Conservation (phyloP, 306 rosid genomes). For the Cotoneaster glaucophyllus region DNA sequence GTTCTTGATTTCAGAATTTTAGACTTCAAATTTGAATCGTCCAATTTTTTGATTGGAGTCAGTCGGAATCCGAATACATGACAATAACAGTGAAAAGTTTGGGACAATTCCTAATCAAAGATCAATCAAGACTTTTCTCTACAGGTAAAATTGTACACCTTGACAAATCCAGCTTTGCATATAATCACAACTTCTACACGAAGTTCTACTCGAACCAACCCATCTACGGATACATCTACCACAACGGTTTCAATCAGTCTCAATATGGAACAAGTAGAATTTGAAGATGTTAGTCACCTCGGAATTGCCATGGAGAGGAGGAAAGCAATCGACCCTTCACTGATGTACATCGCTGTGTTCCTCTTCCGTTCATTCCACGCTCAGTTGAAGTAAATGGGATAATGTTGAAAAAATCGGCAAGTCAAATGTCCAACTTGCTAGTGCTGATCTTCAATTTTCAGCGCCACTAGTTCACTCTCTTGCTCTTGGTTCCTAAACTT, state of each 20-base stretch:
- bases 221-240: not conserved
- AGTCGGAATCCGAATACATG: no score
- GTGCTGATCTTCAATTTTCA: constrained; percentile 49
- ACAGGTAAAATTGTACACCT: not conserved
- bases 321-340: constrained; percentile 9
- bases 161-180: not conserved
- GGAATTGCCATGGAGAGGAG: constrained; percentile 2
- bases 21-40: no score
- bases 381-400: constrained; percentile 10
- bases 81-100: not conserved
- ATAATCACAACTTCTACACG: not conserved
- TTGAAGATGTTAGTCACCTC: constrained; percentile 2
- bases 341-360: constrained; percentile 1
- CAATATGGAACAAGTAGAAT: not conserved
- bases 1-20: no score
- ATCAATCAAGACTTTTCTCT: not conserved
- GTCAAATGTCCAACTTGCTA: constrained; percentile 18
- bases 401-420: not conserved
- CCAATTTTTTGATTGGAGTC: no score
- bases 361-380: constrained; percentile 3
- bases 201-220: not conserved
- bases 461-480: constrained; percentile 64
- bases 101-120: not conserved
- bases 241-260: not conserved
- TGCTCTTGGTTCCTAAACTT: constrained; percentile 58